Conservation (phyloP, 2,329 filamentous ascomycete species). For the Scedosporium dehoogii region DNA sequence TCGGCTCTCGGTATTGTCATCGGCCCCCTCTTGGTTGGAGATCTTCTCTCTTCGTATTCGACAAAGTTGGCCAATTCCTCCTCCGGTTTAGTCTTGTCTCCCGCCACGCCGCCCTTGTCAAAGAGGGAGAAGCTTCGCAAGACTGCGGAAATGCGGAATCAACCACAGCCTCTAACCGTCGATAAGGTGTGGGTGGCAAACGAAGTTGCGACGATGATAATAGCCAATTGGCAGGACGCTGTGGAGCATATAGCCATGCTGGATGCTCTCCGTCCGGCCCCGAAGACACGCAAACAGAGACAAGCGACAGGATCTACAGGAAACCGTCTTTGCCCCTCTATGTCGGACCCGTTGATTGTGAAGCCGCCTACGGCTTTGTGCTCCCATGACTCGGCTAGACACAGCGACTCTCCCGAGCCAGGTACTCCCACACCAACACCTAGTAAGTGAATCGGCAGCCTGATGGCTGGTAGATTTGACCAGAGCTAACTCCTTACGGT, state of each 20-base stretch:
- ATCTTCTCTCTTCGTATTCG: slow-evolving; percentile 42
- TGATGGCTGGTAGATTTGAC: not conserved
- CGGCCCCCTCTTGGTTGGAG: slow-evolving; percentile 52
- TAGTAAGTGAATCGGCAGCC: slow-evolving; percentile 14
- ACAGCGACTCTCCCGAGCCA: slow-evolving; percentile 23
- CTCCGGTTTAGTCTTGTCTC: slow-evolving; percentile 29
- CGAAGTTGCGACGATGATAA: slow-evolving; percentile 53
- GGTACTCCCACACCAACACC: slow-evolving; percentile 21
- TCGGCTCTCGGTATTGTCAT: slow-evolving; percentile 53
- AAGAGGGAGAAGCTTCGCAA: not conserved
- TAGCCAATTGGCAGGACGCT: slow-evolving; percentile 55
- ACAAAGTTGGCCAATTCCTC: slow-evolving; percentile 27
- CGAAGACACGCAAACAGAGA: not conserved
- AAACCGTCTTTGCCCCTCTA: not conserved
- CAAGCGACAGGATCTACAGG: not conserved
- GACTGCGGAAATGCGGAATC: not conserved
- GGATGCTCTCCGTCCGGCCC: not conserved
- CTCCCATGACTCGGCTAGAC: not conserved
- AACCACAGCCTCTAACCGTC: slow-evolving; percentile 22
- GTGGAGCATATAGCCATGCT: slow-evolving; percentile 49
- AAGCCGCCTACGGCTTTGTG: not conserved
- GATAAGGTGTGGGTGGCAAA: slow-evolving; percentile 51
- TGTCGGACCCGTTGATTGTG: not conserved
- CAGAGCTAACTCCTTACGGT: not conserved
- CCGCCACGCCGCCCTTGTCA: slow-evolving; percentile 29